A percentile compares a stretch with the other conserved stretches of the same genome.
These are phyloP conservation scores for Arthrinium puccinioides DNA, from an alignment of 2,329 filamentous ascomycete genomes.

Conservation along the genomic window DNA sequence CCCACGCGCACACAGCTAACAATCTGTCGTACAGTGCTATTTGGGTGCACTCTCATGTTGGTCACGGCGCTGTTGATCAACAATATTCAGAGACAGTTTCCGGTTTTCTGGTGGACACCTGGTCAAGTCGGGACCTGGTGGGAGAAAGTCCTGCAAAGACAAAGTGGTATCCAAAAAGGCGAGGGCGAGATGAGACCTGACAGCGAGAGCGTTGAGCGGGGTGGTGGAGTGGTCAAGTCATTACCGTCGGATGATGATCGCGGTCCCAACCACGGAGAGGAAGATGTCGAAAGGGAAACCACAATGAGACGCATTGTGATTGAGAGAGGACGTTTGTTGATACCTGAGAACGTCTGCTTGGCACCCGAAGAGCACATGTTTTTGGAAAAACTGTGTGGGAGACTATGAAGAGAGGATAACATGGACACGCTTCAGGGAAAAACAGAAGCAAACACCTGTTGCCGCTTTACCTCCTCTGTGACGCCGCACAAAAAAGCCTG, in stretches of 20 bases:
- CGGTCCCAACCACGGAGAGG: background rate
- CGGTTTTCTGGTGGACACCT: slow-evolving; percentile 64
- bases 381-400: slow-evolving; percentile 1
- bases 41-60: slow-evolving; percentile 56
- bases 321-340: background rate
- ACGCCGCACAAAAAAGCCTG: background rate
- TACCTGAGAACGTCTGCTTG: slow-evolving; percentile 1
- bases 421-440: too few relatives aligned
- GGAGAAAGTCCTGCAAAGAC: background rate
- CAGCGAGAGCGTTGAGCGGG: too few relatives aligned
- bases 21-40: too few relatives aligned
- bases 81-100: slow-evolving; percentile 61
- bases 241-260: background rate
- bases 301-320: background rate
- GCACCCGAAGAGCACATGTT: slow-evolving; percentile 1
- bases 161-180: too few relatives aligned
- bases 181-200: too few relatives aligned
- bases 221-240: background rate
- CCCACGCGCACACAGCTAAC: too few relatives aligned
- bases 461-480: too few relatives aligned
- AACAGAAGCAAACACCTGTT: too few relatives aligned
- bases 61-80: slow-evolving; percentile 57
- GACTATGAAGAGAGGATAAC: too few relatives aligned
- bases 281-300: background rate
- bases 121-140: slow-evolving; percentile 14